Conservation (phyloP, 1,139 yeast genomes). For the Suhomyces kunorum region DNA sequence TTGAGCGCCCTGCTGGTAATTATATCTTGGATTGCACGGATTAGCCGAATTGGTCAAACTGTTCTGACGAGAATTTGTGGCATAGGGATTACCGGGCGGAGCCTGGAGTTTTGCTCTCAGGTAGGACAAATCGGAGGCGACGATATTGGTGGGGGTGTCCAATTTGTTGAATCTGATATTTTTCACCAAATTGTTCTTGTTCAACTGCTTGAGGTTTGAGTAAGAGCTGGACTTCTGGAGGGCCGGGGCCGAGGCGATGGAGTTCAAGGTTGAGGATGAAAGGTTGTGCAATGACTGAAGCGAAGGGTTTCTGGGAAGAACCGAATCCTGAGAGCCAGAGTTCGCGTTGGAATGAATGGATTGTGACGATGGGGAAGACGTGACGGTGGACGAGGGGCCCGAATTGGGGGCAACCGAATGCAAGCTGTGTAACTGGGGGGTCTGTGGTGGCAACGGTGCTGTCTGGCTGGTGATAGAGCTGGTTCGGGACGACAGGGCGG, state of each 20-base stretch:
- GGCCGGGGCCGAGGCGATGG: constrained; percentile 1
- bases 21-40: constrained; percentile 8
- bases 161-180: constrained; percentile 29
- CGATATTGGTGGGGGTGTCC: constrained; percentile 36
- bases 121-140: constrained; percentile 5
- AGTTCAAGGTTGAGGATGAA: constrained; percentile 6
- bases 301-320: constrained; percentile 10
- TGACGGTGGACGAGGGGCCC: constrained; percentile 6
- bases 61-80: constrained; percentile 5
- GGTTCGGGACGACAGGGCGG: constrained; percentile 6
- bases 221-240: constrained; percentile 13
- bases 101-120: constrained; percentile 6
- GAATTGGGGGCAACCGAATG: constrained; percentile 2
- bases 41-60: constrained; percentile 7
- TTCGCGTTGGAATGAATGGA: constrained; percentile 7
- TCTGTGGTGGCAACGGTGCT: background rate
- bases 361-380: constrained; percentile 7
- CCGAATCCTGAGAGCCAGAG: constrained; percentile 9
- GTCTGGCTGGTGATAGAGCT: constrained; percentile 12
- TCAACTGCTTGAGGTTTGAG: constrained; percentile 24
- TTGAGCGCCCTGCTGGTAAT: constrained; percentile 3
- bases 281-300: constrained; percentile 9
- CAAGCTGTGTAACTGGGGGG: constrained; percentile 1
- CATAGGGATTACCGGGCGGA: constrained; percentile 1
- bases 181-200: constrained; percentile 26